phyloP scores from a whole-genome alignment of 495 filamentous ascomycete species.

The Hypoxylon fragiforme region DNA sequence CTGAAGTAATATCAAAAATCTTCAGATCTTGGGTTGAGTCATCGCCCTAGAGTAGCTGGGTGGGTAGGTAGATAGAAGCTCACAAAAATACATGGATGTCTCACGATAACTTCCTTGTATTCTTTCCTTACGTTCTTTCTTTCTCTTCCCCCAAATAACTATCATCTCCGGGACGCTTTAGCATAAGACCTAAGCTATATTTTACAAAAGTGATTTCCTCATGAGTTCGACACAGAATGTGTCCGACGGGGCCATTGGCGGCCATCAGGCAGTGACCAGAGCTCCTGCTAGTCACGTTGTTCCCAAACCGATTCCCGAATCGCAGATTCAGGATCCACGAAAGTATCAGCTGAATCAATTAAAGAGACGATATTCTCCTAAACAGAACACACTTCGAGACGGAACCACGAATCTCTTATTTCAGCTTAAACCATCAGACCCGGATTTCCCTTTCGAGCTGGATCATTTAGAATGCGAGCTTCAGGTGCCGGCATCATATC shows the following conservation, averaged over 20 bases:
- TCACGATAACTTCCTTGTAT: background rate
- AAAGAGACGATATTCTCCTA: conserved; percentile 68
- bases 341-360: conserved; percentile 79
- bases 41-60: too few species aligned
- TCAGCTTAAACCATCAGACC: conserved; percentile 75
- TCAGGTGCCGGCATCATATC: conserved; percentile 67
- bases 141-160: conserved; percentile 2
- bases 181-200: background rate
- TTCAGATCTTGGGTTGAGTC: conserved; percentile 28
- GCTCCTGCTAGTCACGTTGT: conserved; percentile 54
- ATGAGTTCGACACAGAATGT: conserved; percentile 36
- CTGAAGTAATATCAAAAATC: background rate
- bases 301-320: conserved; percentile 65
- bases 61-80: conserved; percentile 12
- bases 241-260: conserved; percentile 28
- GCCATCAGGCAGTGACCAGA: conserved; percentile 46
- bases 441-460: conserved; percentile 83
- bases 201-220: too few species aligned
- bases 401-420: conserved; percentile 63
- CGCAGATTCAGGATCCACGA: conserved; percentile 68
- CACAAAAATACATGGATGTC: conserved; percentile 20
- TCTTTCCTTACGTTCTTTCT: too few species aligned
- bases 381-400: conserved; percentile 55
- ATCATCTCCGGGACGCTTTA: background rate
- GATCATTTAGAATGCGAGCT: conserved; percentile 71